Base-by-base conservation (phyloP, 306 rosid species). In the Ammopiptanthus mongolicus region DNA sequence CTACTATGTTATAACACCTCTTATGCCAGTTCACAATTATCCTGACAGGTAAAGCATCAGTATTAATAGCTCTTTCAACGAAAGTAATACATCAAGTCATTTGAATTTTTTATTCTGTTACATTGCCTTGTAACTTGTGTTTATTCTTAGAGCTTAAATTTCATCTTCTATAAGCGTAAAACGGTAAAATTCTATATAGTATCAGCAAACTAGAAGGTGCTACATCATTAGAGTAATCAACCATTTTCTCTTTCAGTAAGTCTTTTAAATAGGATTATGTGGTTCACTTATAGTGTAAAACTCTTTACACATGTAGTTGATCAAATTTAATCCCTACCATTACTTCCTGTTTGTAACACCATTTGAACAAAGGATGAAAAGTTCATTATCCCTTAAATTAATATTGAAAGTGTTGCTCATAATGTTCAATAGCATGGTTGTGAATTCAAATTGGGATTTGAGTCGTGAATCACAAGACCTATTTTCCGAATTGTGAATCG, bases 1-100 rank as follows among this genome's bases (percentile, higher is more conserved):
- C 75, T 87, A 95, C 88, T 92, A 70, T 81, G 82, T 95, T 71
- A 86, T 92, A 68, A 92, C 97, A 50, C 97, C 99, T 74, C 88
- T 95, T 81, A 25, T 90, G 86, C 99, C 93, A 0, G 47, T 79
- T 73, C 83, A 88, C 18, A 65, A 79, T 74, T 18, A 75, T 71
- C 84, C 86, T 8, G 91, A 87, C 74, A 89, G 97, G 97, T 90
- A 88, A 36, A 51, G 17, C 63, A 50, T 46, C 17, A 37, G 73
- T 47, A 71, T 58, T 70, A 17, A 76, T 28, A 9, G 58, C 47
- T 73, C 41, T 73, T n/a, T 75, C 19, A 19, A 59, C 55, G 29
- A 46, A 72, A 29, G 61, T 65, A 18, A 78, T 69, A 14, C 18
- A 39, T 69, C 76, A 69, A 23, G 41, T 66, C 8, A 36, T 42